Evolutionary conservation across 805 yeast species (phyloP).

Genomic region (Candida dajiaensis): DNA sequence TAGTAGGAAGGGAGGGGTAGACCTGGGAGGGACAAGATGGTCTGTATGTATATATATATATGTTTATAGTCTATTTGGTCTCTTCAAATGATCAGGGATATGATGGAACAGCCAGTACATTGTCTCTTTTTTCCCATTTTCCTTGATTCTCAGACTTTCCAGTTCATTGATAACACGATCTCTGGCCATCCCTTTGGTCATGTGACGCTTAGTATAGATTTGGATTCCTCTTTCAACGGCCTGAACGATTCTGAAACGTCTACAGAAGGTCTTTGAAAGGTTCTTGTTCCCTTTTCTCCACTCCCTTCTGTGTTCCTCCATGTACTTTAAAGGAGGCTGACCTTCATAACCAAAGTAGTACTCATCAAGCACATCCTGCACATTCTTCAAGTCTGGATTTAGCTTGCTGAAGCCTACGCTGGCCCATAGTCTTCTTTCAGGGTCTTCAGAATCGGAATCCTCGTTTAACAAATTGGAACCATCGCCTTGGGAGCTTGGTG

Average conservation of each 20-base stretch:
- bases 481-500: neutral
- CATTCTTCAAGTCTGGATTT: slow-evolving; percentile 21
- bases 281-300: slow-evolving; percentile 25
- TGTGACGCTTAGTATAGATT: slow-evolving; percentile 7
- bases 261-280: slow-evolving; percentile 21
- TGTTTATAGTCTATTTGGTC: slow-evolving; percentile 1
- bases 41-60: too few relatives aligned
- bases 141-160: slow-evolving; percentile 18
- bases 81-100: slow-evolving; percentile 22
- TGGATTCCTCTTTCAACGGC: slow-evolving; percentile 23
- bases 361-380: slow-evolving; percentile 25
- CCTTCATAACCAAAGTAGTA: slow-evolving; percentile 23
- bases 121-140: slow-evolving; percentile 23
- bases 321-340: slow-evolving; percentile 23
- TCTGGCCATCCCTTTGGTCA: slow-evolving; percentile 19
- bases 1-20: neutral
- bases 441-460: slow-evolving; percentile 4
- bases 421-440: slow-evolving; percentile 17
- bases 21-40: neutral
- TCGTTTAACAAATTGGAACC: neutral
- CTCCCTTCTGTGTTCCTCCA: slow-evolving; percentile 22
- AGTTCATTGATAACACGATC: slow-evolving; percentile 20
- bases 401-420: slow-evolving; percentile 15
- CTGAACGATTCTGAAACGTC: slow-evolving; percentile 22
- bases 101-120: slow-evolving; percentile 28